phyloP scores from a whole-genome alignment of 108 stramenopile genomes.

The Mayamaea pseudoterrestris region DNA sequence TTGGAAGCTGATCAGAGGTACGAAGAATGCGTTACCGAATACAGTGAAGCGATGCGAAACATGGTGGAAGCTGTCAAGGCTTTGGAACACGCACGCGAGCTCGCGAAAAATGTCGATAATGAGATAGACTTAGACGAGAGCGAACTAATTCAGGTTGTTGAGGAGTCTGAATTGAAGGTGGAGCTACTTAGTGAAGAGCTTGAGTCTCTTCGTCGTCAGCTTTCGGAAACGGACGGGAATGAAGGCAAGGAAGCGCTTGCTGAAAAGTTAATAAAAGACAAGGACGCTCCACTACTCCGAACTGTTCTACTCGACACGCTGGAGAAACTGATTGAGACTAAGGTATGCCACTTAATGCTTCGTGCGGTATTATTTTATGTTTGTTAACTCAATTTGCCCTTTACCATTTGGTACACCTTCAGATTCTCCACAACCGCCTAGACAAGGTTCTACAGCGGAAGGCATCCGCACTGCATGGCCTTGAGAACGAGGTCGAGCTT shows the following conservation, averaged over 20 bases:
- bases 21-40: slow-evolving; percentile 46
- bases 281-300: slow-evolving; percentile 40
- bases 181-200: slow-evolving; percentile 63
- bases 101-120: slow-evolving; percentile 7
- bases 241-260: slow-evolving; percentile 19
- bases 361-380: no score
- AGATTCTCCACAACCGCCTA: no score
- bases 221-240: slow-evolving; percentile 20
- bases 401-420: no score
- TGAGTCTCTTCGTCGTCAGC: slow-evolving; percentile 30
- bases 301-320: slow-evolving; percentile 48
- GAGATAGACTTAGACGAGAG: slow-evolving; percentile 4
- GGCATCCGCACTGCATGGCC: slow-evolving; percentile 42
- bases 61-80: slow-evolving; percentile 47
- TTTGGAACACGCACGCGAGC: slow-evolving; percentile 23
- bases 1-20: slow-evolving; percentile 25
- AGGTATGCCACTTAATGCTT: no score
- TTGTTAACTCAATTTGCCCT: no score
- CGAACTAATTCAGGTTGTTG: slow-evolving; percentile 34
- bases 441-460: slow-evolving; percentile 28
- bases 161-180: slow-evolving; percentile 63
- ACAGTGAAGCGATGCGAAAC: slow-evolving; percentile 52
- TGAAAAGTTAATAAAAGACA: slow-evolving; percentile 32
- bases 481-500: slow-evolving; percentile 52
- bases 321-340: slow-evolving; percentile 32